These are phyloP conservation scores for Abelmoschus esculentus DNA, from an alignment of 345 rosid genomes.

Conservation along the genomic window DNA sequence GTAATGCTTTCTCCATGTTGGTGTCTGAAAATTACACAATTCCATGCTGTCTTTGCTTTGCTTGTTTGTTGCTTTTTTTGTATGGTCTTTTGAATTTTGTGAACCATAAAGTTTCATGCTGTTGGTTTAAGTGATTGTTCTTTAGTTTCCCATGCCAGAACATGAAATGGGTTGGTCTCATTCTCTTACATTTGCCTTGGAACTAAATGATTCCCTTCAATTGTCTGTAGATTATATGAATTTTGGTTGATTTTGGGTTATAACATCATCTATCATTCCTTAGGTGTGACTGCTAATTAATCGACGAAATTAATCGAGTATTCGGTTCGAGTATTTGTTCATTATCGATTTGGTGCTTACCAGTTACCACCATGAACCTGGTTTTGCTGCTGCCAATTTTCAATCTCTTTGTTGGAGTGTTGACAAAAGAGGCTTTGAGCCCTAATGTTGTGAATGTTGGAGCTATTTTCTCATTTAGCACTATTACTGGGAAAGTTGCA, in stretches of 20 bases:
- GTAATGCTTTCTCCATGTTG: too few relatives aligned
- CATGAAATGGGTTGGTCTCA: constrained; percentile 1
- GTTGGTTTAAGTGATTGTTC: neutral
- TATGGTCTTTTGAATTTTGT: too few relatives aligned
- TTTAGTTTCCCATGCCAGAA: constrained; percentile 8
- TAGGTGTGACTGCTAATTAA: neutral
- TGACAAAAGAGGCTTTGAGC: neutral
- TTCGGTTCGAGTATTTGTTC: neutral
- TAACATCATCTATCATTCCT: too few relatives aligned
- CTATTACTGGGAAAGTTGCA: neutral
- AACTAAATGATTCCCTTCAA: neutral
- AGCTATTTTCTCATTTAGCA: neutral
- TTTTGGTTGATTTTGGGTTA: neutral
- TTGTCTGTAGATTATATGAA: neutral
- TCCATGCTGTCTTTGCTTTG: neutral
- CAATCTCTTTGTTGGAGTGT: neutral
- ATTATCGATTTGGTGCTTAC: neutral
- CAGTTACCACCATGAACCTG: neutral
- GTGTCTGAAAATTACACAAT: too few relatives aligned
- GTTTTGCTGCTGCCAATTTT: neutral
- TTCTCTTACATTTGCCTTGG: constrained; percentile 7
- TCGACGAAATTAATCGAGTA: neutral
- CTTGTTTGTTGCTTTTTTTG: too few relatives aligned
- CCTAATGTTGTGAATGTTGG: neutral
- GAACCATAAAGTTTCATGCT: too few relatives aligned